Evolutionary conservation across 164 flowering plant genomes (phyloP), one percentile per base, ranked within the genome.

Genomic region (Vitis rupestris): DNA sequence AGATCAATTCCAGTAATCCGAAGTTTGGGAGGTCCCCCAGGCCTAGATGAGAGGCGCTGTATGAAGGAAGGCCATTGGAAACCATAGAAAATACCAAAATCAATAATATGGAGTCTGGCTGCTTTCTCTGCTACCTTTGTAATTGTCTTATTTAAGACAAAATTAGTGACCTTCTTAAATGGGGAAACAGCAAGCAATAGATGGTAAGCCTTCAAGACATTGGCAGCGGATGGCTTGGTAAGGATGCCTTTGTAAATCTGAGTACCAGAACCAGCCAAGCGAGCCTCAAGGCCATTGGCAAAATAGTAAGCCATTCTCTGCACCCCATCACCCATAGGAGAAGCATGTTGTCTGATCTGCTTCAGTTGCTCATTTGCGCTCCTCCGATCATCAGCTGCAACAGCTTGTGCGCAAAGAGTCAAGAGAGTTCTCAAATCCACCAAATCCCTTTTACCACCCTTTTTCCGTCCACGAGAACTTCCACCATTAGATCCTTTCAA

Each of bases 271-370:
- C 81, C 79, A 56, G 78, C 76, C 16, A 79, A 17, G n/a, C 81
- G 81, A 37, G 81, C 81, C 62, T 79, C 78, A 11, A 78, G 75
- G 61, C 73, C 81, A 55, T 74, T 50, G 10, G 78, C 78, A 65
- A 78, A 74, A 65, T 72, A 75, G 55, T 68, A 67, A 4, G 78
- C 81, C 64, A 74, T 37, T 69, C 81, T 71, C 58, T 37, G 44
- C 44, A 37, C 7, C 7, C 44, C 44, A 37, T 37, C 44, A 3
- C 44, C 44, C 44, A 37, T 37, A 3, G 44, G 44, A 37, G 7
- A 37, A 37, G 44, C 44, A 37, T 37, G 44, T 6, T 37, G 44
- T 6, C 44, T 37, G 44, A 37, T 37, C 5, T 37, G 44, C 44
- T 37, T 37, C 44, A 37, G 44, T 6, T 79, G 81, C 47, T 75